Base-by-base conservation (phyloP, 345 rosid genomes). In the Arabis alpina region DNA sequence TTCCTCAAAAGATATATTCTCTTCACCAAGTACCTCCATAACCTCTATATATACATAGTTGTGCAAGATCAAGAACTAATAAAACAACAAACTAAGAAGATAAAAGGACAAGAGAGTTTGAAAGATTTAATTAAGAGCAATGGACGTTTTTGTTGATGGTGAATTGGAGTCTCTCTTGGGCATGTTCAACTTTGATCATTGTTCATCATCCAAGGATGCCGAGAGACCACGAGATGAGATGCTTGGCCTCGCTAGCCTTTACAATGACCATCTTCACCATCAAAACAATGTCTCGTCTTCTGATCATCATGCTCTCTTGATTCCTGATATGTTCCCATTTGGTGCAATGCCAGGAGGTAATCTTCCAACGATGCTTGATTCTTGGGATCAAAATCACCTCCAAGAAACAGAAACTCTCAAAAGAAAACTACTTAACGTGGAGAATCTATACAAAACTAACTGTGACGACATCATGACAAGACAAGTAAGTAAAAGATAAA, bases 71-170 rank as follows among this genome's bases (percentile, higher is more conserved):
- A 64, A 73, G 10, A 25, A 16, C 10, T 24, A 66, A 32, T 0
- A 74, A 34, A 41, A 41, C 77, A 65, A 67, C 64, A 53, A 74
- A 53, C 56, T 0, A 32, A 24, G 23, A 36, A 16, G 19, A 64
- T 6, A 49, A 64, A 39, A 59, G 43, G 45, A 50, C 37, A 57
- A 55, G 64, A 64, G 57, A 36, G 40, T 36, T 49, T 72, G 36
- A 64, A 48, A 48, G 45, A 34, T 32, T 19, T 19, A 19, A 5
- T 28, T 66, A 32, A 23, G 61, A 66, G 55, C n/a, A 12, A 74
- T 74, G 78, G 78, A 74, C 43, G 68, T 68, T 61, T 74, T 74
- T 44, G 79, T 75, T 68, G 79, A 75, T 68, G 79, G 79, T 75
- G 79, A 75, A 75, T 54, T 75, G 57, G 79, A 68, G 64, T 75